phyloP scores from a whole-genome alignment of 768 basidiomycete genomes.

The Cytidiella melzeri region DNA sequence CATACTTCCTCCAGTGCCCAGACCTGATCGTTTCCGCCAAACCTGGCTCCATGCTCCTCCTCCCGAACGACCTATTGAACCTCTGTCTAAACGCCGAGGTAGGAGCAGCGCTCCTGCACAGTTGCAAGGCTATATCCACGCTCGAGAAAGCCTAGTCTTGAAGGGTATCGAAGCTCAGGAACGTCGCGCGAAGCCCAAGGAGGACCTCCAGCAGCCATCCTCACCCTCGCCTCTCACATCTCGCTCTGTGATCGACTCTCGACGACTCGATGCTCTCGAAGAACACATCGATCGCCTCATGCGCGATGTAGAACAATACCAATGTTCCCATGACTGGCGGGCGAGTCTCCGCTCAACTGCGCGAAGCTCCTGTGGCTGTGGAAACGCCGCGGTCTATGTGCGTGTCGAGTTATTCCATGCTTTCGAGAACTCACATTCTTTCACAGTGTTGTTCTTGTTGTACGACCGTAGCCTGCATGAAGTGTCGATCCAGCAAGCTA shows the following conservation, averaged over 20 bases:
- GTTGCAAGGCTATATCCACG: not conserved
- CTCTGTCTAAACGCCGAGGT: not conserved
- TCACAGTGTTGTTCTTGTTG: not conserved
- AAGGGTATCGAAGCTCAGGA: slow-evolving; percentile 1
- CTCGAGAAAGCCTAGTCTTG: not conserved
- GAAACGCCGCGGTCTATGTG: not conserved
- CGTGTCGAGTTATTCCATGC: not conserved
- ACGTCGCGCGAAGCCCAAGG: not conserved
- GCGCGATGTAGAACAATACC: not conserved
- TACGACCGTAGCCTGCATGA: not conserved
- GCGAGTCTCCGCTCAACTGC: not conserved
- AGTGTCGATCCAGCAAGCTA: not conserved
- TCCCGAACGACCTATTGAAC: not conserved
- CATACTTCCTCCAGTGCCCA: not conserved
- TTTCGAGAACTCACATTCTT: not conserved
- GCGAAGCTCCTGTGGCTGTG: not conserved
- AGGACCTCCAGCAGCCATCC: too few species aligned
- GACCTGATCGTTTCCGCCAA: not conserved
- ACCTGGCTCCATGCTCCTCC: not conserved
- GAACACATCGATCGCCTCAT: slow-evolving; percentile 1
- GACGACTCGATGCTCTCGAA: not conserved
- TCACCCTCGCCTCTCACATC: not conserved
- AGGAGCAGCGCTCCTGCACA: not conserved
- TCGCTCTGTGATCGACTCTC: not conserved
- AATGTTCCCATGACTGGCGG: slow-evolving; percentile 1